Evolutionary conservation across 768 basidiomycete genomes (phyloP).

Genomic region (Phlegmacium glaucopus): DNA sequence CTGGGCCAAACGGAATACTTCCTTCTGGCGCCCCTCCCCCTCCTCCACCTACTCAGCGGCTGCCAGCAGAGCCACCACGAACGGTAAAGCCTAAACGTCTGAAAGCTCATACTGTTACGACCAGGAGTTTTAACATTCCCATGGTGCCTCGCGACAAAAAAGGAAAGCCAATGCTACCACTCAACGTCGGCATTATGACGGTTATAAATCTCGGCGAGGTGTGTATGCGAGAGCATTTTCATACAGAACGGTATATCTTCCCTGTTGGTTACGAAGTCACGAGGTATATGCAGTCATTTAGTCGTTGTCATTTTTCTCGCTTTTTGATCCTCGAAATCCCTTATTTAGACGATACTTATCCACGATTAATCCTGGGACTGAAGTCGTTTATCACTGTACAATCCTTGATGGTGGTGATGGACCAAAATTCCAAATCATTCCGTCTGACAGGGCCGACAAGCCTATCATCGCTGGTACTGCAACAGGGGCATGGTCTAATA

Average conservation of each 20-base stretch:
- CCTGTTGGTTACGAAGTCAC: constrained; percentile 85
- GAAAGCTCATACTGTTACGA: constrained; percentile 78
- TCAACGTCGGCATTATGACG: constrained; percentile 87
- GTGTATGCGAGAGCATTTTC: constrained; percentile 81
- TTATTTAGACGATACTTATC: constrained; percentile 69
- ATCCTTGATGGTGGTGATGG: constrained; percentile 84
- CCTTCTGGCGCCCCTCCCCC: constrained; percentile 29
- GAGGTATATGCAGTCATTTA: constrained; percentile 38
- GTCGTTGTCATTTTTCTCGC: constrained; percentile 5
- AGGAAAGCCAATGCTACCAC: constrained; percentile 67
- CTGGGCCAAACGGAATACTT: constrained; percentile 33
- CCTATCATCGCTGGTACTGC: constrained; percentile 83
- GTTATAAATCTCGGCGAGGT: constrained; percentile 72
- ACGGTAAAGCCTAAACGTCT: constrained; percentile 72
- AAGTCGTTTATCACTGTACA: constrained; percentile 78
- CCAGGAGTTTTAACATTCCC: constrained; percentile 74
- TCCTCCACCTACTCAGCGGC: constrained; percentile 16
- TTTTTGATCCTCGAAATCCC: no score
- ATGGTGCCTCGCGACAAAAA: constrained; percentile 73
- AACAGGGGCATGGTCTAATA: constrained; percentile 82
- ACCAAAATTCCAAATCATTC: constrained; percentile 82
- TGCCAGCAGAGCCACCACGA: constrained; percentile 31
- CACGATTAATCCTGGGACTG: constrained; percentile 59
- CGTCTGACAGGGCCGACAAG: constrained; percentile 65
- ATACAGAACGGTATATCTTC: constrained; percentile 86